phyloP scores from a whole-genome alignment of 352 stramenopile species.

The Phytophthora aleatoria region DNA sequence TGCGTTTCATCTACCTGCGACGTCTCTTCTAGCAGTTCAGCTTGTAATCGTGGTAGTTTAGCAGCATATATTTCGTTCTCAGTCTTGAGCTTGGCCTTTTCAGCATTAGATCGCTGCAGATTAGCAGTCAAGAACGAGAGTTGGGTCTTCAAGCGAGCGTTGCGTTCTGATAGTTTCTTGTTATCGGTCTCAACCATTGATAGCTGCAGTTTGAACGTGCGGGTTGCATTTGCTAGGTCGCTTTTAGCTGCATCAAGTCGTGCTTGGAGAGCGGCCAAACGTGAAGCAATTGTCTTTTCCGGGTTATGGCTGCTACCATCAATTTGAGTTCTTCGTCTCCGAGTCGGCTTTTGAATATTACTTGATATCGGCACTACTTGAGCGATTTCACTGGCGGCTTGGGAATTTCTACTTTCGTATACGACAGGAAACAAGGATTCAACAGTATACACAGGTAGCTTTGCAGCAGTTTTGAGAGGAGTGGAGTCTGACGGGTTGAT shows the following conservation, averaged over 20 bases:
- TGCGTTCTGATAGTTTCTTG: slow-evolving; percentile 48
- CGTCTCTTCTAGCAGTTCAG: slow-evolving; percentile 53
- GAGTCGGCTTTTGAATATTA: neutral
- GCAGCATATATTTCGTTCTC: slow-evolving; percentile 61
- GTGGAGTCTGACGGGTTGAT: neutral
- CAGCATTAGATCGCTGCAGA: slow-evolving; percentile 45
- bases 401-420: slow-evolving; percentile 27
- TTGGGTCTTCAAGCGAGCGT: slow-evolving; percentile 47
- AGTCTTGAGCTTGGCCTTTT: slow-evolving; percentile 44
- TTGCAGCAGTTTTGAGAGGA: neutral
- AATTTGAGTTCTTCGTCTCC: slow-evolving; percentile 7
- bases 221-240: slow-evolving; percentile 21
- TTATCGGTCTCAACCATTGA: slow-evolving; percentile 44
- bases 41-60: slow-evolving; percentile 51
- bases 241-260: slow-evolving; percentile 20
- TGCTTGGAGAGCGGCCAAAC: slow-evolving; percentile 18
- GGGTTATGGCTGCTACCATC: neutral
- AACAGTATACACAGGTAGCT: slow-evolving; percentile 35
- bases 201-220: slow-evolving; percentile 37
- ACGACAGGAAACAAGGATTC: slow-evolving; percentile 47
- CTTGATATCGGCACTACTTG: slow-evolving; percentile 6
- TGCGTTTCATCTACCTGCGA: slow-evolving; percentile 52
- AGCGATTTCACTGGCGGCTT: neutral
- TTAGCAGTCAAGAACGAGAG: slow-evolving; percentile 33
- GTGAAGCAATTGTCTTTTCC: slow-evolving; percentile 6